Percentiles rank a stretch among this genome's conserved stretches.
These are phyloP conservation scores for Pseudocercospora vitis DNA, from an alignment of 2,329 filamentous ascomycete species.

Conservation along the genomic window DNA sequence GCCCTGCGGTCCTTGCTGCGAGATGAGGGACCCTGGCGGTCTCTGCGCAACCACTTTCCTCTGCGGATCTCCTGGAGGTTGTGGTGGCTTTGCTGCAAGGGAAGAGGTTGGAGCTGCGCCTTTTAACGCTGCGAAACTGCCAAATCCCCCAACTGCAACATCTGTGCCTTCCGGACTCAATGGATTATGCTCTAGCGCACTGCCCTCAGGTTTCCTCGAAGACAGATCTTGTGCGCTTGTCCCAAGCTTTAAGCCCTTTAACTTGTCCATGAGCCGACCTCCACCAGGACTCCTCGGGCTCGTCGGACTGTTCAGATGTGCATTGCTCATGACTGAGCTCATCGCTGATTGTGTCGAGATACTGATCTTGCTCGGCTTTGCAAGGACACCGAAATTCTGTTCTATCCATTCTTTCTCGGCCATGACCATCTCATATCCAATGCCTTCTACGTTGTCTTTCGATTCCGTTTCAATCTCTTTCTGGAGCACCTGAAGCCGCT, in stretches of 20 bases:
- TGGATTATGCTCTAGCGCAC: slow-evolving; percentile 44
- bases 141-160: slow-evolving; percentile 63
- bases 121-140: slow-evolving; percentile 59
- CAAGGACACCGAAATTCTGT: slow-evolving; percentile 68
- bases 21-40: slow-evolving; percentile 40
- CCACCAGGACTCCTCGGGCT: slow-evolving; percentile 63
- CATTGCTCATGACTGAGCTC: slow-evolving; percentile 28
- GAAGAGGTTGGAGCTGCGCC: slow-evolving; percentile 40
- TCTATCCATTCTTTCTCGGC: slow-evolving; percentile 85
- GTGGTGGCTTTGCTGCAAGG: slow-evolving; percentile 47
- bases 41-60: slow-evolving; percentile 29
- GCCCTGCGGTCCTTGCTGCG: slow-evolving; percentile 40
- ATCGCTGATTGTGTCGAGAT: slow-evolving; percentile 36
- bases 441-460: slow-evolving; percentile 72
- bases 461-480: slow-evolving; percentile 75
- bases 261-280: slow-evolving; percentile 73
- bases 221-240: slow-evolving; percentile 55
- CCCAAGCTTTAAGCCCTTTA: slow-evolving; percentile 74
- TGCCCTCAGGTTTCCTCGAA: slow-evolving; percentile 31
- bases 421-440: slow-evolving; percentile 79
- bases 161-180: slow-evolving; percentile 64
- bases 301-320: slow-evolving; percentile 51
- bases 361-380: slow-evolving; percentile 44
- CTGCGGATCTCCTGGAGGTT: slow-evolving; percentile 27
- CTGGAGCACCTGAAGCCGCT: slow-evolving; percentile 71